phyloP scores from a whole-genome alignment of 345 rosid species.

The Aquilaria sinensis region DNA sequence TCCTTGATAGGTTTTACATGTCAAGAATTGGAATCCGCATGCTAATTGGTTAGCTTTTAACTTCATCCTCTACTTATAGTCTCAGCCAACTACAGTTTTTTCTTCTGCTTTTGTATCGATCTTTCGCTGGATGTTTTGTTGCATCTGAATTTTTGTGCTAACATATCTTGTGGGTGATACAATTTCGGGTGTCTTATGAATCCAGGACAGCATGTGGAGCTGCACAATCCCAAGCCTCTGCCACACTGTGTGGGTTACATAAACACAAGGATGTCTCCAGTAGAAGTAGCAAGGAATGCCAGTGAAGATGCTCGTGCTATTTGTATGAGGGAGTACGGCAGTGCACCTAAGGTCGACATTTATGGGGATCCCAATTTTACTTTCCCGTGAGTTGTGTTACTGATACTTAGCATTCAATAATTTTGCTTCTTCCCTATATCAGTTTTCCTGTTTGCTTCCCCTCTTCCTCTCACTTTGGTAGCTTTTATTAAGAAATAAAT shows the following conservation, averaged over 20 bases:
- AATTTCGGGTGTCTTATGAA: slow-evolving; percentile 15
- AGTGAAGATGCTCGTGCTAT: slow-evolving; percentile 85
- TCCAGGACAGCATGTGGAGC: slow-evolving; percentile 98
- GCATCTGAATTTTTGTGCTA: neutral
- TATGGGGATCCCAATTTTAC: slow-evolving; percentile 92
- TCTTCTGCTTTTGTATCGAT: neutral
- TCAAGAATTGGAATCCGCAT: slow-evolving; percentile 90
- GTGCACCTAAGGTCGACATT: slow-evolving; percentile 70
- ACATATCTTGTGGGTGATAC: neutral
- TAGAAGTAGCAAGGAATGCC: slow-evolving; percentile 80
- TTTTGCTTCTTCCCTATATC: neutral
- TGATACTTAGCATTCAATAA: too few relatives aligned
- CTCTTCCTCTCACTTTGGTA: neutral
- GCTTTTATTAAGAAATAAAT: too few relatives aligned
- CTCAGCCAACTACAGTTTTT: neutral
- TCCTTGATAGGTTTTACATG: slow-evolving; percentile 93
- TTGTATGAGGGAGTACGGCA: slow-evolving; percentile 85
- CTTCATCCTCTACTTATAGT: slow-evolving; percentile 1
- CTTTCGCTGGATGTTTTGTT: neutral
- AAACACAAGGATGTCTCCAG: slow-evolving; percentile 93
- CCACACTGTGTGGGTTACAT: slow-evolving; percentile 82
- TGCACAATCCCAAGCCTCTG: slow-evolving; percentile 90
- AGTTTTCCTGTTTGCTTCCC: neutral
- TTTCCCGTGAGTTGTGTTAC: slow-evolving; percentile 65
- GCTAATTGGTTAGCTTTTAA: slow-evolving; percentile 66